Conservation (phyloP, 2,329 filamentous ascomycete genomes). For the Alternaria sp. region DNA sequence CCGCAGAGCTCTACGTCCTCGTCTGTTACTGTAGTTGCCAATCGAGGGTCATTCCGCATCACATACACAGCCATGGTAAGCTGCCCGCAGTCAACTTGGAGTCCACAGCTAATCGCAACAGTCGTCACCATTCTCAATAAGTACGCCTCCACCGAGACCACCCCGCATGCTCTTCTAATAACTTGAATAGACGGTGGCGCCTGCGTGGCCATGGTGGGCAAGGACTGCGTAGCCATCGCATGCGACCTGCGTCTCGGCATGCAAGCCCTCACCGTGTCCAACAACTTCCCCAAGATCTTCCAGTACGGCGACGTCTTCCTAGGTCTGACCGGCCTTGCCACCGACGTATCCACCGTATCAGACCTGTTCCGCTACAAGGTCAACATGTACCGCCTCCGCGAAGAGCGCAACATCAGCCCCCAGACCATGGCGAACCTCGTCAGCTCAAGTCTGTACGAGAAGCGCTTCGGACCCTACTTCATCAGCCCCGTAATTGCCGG, state of each 20-base stretch:
- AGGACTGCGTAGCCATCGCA: constrained; percentile 99
- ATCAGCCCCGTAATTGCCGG: constrained; percentile 94
- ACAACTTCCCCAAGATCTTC: constrained; percentile 99
- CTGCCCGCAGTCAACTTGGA: constrained; percentile 14
- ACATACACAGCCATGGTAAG: constrained; percentile 48
- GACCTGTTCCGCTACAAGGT: constrained; percentile 99
- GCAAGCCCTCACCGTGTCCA: constrained; percentile 95
- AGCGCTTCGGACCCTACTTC: constrained; percentile 95
- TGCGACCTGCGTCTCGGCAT: constrained; percentile 98
- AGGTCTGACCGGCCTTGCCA: constrained; percentile 93
- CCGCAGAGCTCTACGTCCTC: not conserved
- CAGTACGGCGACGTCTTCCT: constrained; percentile 95
- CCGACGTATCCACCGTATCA: constrained; percentile 90
- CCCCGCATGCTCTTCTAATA: constrained; percentile 12
- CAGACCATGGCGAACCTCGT: constrained; percentile 97
- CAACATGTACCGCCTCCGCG: constrained; percentile 98
- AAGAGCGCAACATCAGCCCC: constrained; percentile 95
- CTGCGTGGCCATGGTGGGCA: constrained; percentile 98
- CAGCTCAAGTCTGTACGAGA: constrained; percentile 84
- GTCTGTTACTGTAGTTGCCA: not conserved
- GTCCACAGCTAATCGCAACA: constrained; percentile 54
- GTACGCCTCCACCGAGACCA: constrained; percentile 57
- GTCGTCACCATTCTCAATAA: constrained; percentile 95
- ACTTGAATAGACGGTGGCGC: constrained; percentile 79
- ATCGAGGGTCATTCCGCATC: constrained; percentile 8